These are phyloP conservation scores for Penicilliopsis zonata DNA, from an alignment of 495 filamentous ascomycete species.

Conservation along the genomic window DNA sequence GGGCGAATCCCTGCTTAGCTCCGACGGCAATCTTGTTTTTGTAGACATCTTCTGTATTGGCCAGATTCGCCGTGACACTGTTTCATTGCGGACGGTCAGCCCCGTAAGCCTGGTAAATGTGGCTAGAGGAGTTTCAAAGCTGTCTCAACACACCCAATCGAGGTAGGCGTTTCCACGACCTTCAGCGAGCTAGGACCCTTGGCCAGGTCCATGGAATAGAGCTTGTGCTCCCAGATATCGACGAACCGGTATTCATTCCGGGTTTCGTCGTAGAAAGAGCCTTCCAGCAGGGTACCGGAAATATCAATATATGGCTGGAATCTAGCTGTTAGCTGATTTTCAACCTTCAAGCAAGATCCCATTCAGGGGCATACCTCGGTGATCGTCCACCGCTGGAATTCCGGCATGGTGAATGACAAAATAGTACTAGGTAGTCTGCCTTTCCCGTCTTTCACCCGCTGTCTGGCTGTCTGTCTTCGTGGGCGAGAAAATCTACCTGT, in stretches of 20 bases:
- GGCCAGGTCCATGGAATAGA: conserved; percentile 62
- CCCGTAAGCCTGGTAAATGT: neutral
- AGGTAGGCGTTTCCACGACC: conserved; percentile 51
- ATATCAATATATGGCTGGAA: conserved; percentile 61
- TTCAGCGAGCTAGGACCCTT: conserved; percentile 51
- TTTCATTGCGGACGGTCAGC: neutral
- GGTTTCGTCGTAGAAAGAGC: conserved; percentile 60
- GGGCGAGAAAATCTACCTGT: no score
- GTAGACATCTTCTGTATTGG: conserved; percentile 45
- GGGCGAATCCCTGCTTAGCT: conserved; percentile 70
- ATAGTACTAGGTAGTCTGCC: no score
- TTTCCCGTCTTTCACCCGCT: no score
- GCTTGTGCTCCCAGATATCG: conserved; percentile 70
- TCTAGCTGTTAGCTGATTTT: neutral
- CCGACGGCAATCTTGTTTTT: conserved; percentile 58
- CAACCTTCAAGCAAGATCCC: neutral
- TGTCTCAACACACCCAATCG: conserved; percentile 38
- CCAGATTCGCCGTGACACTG: conserved; percentile 71
- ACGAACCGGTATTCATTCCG: conserved; percentile 73
- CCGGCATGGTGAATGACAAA: conserved; percentile 13
- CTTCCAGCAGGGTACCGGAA: conserved; percentile 68
- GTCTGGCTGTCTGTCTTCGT: no score
- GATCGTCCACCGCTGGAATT: conserved; percentile 30
- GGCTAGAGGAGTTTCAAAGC: conserved; percentile 2
- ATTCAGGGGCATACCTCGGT: conserved; percentile 20